Evolutionary conservation across 2,329 filamentous ascomycete genomes (phyloP).

Genomic region (Alternaria consortialis): DNA sequence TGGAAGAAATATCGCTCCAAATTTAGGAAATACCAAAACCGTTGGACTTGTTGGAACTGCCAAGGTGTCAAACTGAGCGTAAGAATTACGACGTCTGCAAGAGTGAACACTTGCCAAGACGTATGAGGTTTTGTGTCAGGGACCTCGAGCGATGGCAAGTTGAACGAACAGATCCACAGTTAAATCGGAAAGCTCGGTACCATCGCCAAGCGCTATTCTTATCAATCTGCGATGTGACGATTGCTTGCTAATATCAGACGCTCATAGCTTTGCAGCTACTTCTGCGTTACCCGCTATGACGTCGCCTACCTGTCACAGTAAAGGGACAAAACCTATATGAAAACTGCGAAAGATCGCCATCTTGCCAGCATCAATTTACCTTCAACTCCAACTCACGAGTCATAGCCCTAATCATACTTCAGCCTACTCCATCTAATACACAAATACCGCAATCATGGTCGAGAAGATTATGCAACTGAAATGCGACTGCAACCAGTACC

Average conservation of each 20-base stretch:
- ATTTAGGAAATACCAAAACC: not conserved
- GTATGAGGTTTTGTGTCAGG: not conserved
- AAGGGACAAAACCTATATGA: constrained; percentile 12
- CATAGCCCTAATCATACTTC: not conserved
- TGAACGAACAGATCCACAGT: not conserved
- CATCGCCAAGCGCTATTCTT: constrained; percentile 7
- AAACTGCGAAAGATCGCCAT: constrained; percentile 10
- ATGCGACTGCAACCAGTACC: constrained; percentile 68
- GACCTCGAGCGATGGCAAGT: not conserved
- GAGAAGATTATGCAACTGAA: constrained; percentile 63
- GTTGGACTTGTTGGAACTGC: not conserved
- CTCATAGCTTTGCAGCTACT: constrained; percentile 10
- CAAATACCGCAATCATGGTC: constrained; percentile 51
- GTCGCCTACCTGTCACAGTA: constrained; percentile 39
- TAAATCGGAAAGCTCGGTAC: constrained; percentile 3
- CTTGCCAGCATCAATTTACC: constrained; percentile 2
- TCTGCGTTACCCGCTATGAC: constrained; percentile 40
- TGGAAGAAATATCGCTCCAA: not conserved
- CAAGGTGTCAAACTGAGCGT: not conserved
- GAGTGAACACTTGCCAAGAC: not conserved
- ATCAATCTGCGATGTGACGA: constrained; percentile 9
- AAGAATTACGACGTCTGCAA: not conserved
- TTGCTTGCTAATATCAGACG: constrained; percentile 24
- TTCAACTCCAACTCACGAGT: not conserved
- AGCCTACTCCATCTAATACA: not conserved